Conservation (phyloP, 164 flowering plant species). For the Berberis vulgaris region DNA sequence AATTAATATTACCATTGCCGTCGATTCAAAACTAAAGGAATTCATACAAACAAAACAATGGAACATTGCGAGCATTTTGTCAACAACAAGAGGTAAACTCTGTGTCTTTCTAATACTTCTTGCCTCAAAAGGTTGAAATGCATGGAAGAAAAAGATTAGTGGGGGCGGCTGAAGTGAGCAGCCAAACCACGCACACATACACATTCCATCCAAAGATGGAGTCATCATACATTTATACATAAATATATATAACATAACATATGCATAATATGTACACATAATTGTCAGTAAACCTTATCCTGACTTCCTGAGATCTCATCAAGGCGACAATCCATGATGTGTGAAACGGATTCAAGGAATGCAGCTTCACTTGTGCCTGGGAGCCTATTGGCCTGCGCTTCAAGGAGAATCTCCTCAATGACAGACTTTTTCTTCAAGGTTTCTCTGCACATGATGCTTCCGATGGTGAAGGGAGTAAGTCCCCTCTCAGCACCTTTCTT, state of each 20-base stretch:
- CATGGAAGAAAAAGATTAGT: too few relatives aligned
- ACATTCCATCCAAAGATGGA: conserved; percentile 6
- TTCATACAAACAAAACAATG: too few relatives aligned
- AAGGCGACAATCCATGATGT: conserved; percentile 49
- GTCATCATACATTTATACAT: conserved; percentile 10
- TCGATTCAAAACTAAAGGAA: too few relatives aligned
- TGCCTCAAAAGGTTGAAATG: too few relatives aligned
- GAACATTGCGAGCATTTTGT: too few relatives aligned
- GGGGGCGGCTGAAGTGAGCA: background rate
- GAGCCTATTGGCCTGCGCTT: conserved; percentile 45
- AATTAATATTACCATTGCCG: too few relatives aligned
- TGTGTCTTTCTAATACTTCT: too few relatives aligned
- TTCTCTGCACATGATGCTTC: conserved; percentile 71
- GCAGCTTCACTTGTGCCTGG: conserved; percentile 46
- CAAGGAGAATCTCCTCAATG: conserved; percentile 58
- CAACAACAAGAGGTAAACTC: too few relatives aligned
- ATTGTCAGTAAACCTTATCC: background rate
- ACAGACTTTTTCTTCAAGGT: conserved; percentile 49
- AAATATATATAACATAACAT: conserved; percentile 9
- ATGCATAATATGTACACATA: conserved; percentile 8
- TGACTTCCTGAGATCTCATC: conserved; percentile 17
- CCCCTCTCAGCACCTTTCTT: conserved; percentile 69
- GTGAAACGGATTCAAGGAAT: conserved; percentile 51
- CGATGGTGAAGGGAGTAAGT: conserved; percentile 55
- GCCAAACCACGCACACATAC: conserved; percentile 1